Conservation (phyloP, 495 filamentous ascomycete species). For the Elasticomyces elasticus region DNA sequence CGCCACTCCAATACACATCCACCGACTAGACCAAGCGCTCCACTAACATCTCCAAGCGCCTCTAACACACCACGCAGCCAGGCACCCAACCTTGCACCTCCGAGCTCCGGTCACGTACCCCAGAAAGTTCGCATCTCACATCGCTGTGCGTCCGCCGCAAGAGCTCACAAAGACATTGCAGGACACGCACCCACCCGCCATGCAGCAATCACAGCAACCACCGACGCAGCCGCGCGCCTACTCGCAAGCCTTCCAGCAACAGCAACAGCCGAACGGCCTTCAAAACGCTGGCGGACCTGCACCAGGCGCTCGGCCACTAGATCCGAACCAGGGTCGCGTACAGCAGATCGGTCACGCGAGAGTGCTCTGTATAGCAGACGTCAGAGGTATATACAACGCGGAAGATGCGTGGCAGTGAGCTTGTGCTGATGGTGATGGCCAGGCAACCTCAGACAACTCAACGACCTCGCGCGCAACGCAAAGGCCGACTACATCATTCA, state of each 20-base stretch:
- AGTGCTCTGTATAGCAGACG: constrained; percentile 93
- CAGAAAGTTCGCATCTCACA: constrained; percentile 5
- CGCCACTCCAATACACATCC: neutral
- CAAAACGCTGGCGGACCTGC: constrained; percentile 30
- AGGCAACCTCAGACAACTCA: constrained; percentile 93
- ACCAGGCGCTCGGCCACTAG: constrained; percentile 37
- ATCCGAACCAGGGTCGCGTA: constrained; percentile 60
- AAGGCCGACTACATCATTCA: constrained; percentile 94
- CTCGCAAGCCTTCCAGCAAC: constrained; percentile 31
- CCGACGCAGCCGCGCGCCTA: constrained; percentile 31
- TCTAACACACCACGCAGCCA: neutral
- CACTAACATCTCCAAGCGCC: neutral
- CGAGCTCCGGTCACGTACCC: constrained; percentile 9
- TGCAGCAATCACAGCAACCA: constrained; percentile 28
- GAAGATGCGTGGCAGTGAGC: constrained; percentile 2
- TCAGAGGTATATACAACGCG: constrained; percentile 60
- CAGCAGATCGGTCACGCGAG: constrained; percentile 76
- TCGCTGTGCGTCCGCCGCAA: constrained; percentile 11
- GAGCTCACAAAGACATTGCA: neutral
- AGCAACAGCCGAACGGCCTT: constrained; percentile 33
- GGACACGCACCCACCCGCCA: neutral
- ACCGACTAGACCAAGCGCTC: neutral
- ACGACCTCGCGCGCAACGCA: constrained; percentile 88
- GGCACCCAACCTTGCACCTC: constrained; percentile 1
- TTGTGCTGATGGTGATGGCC: constrained; percentile 17